Evolutionary conservation across 2,329 filamentous ascomycete genomes (phyloP), one percentile per base, ranked within the genome.

Genomic region (Colletotrichum sojae): DNA sequence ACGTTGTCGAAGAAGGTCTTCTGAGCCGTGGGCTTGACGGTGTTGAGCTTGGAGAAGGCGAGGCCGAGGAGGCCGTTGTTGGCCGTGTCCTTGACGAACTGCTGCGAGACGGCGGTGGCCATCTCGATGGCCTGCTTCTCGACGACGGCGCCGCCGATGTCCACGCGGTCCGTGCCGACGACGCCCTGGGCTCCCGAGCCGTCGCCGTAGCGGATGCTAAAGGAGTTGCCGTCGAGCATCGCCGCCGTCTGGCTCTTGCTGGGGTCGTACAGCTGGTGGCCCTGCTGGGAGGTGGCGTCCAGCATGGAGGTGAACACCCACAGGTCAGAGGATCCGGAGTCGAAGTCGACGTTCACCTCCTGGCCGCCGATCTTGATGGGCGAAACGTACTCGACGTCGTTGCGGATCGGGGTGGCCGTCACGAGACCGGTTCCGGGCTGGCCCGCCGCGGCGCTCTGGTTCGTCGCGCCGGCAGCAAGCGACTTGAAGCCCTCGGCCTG

Each of bases 1-100:
- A 92, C 82, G 76, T 92, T 94, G 75, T 92, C 90, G 76, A 94
- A 93, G 78, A 93, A 94, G 12, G 91, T 94, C 79, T 90, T 90
- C 73, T 92, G 90, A 71, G 84, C 81, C 16, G 83, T 80, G 1
- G 91, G 91, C 75, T 85, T 76, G 68, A 92, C 86, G 2, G 88
- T 90, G 77, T 92, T 93, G 77, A 92, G 84, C 46, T 79, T 83
- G 65, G 86, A 87, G 76, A 91, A 93, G 9, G 87, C 91, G 27
- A 93, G 85, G 12, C 92, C 91, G 27, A 94, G 82, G 5, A 94
- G 85, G n/a, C 91, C 91, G 76, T 91, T 90, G 72, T 85, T 90
- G 71, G 84, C 80, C n/a, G 83, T 83, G 75, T 92, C 89, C 40
- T 84, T 63, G 45, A 88, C 77, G 77, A 94, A 93, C 2, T 84